These are phyloP conservation scores for Jimgerdemannia lactiflua DNA, from an alignment of 192 early-diverging fungal species.

Conservation along the genomic window DNA sequence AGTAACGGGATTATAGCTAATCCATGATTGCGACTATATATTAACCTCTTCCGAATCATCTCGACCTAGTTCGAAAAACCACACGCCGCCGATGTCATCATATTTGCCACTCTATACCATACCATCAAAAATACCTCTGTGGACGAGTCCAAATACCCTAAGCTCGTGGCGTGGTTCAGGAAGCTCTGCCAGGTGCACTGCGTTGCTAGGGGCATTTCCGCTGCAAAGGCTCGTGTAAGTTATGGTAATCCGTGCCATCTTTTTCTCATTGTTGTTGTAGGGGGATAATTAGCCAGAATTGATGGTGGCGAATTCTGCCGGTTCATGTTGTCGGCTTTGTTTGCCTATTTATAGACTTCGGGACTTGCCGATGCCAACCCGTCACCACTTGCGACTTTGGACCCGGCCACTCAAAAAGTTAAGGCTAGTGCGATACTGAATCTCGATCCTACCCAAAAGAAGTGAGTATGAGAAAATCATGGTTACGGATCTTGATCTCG, in stretches of 20 bases:
- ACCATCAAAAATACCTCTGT: not conserved
- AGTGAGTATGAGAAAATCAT: conserved; percentile 1
- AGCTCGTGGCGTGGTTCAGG: not conserved
- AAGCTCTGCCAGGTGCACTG: not conserved
- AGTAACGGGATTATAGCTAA: too few relatives aligned
- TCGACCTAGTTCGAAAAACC: not conserved
- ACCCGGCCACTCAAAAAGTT: conserved; percentile 22
- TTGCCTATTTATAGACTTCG: not conserved
- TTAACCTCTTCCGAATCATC: too few relatives aligned
- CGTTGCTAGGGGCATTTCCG: not conserved
- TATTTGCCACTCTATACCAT: not conserved
- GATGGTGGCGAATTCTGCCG: not conserved
- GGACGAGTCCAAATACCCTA: not conserved
- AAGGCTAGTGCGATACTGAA: conserved; percentile 7
- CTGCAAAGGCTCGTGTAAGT: conserved; percentile 1
- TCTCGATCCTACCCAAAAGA: not conserved
- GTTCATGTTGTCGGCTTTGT: not conserved
- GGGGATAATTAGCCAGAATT: too few relatives aligned
- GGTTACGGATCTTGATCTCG: not conserved
- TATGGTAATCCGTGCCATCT: too few relatives aligned
- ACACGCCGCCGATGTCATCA: not conserved
- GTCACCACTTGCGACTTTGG: conserved; percentile 4
- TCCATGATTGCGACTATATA: too few relatives aligned
- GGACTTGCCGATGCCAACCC: not conserved
- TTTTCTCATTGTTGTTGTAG: too few relatives aligned